Conservation (phyloP, 2,329 filamentous ascomycete genomes). For the Pseudopyricularia javanii region DNA sequence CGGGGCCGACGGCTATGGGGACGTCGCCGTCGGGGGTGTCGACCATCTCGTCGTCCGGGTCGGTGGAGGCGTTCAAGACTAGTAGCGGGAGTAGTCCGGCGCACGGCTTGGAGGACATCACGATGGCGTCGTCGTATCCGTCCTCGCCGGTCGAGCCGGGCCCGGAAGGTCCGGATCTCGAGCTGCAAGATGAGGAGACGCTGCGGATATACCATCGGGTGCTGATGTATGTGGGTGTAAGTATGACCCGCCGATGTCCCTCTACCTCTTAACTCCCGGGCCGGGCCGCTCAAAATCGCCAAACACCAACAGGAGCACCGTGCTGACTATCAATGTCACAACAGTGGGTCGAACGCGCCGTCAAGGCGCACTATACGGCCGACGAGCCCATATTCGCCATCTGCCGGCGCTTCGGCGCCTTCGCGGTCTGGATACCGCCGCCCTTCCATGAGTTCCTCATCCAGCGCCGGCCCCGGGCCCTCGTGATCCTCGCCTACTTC, state of each 20-base stretch:
- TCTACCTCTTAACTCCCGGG: no score
- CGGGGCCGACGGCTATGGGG: not conserved
- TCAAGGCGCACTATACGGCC: conserved; percentile 6
- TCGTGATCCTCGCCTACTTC: conserved; percentile 24
- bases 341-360: conserved; percentile 13
- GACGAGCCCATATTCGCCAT: conserved; percentile 17
- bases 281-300: no score
- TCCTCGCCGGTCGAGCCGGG: not conserved
- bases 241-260: not conserved
- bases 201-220: not conserved
- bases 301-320: no score
- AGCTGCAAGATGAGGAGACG: not conserved
- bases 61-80: not conserved
- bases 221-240: not conserved
- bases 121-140: not conserved
- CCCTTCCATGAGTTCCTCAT: conserved; percentile 19
- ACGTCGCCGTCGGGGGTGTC: not conserved
- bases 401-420: conserved; percentile 21
- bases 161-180: not conserved
- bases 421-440: conserved; percentile 20
- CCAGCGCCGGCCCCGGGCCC: conserved; percentile 20
- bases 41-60: not conserved
- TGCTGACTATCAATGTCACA: no score
- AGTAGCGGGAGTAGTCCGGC: not conserved
- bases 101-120: not conserved